These are phyloP conservation scores for Coniochaeta pulveracea DNA, from an alignment of 2,329 filamentous ascomycete genomes.

Conservation along the genomic window DNA sequence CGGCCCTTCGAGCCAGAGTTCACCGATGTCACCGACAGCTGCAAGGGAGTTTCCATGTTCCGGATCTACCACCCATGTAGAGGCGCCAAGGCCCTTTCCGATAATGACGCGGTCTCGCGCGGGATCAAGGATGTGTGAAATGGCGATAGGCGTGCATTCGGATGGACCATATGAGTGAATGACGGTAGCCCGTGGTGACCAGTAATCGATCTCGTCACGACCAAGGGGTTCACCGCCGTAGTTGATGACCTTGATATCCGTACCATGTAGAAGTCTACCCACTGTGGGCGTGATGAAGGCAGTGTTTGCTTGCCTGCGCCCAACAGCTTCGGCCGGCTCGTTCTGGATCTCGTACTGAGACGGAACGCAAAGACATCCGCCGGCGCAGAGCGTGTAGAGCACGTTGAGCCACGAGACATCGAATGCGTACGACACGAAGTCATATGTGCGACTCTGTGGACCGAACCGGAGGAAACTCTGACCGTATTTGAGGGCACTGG, in stretches of 20 bases:
- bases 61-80: constrained; percentile 16
- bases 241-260: no score
- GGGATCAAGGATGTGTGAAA: not conserved
- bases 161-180: not conserved
- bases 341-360: constrained; percentile 1
- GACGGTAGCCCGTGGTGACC: not conserved
- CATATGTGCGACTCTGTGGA: not conserved
- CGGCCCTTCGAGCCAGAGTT: constrained; percentile 11
- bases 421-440: constrained; percentile 2
- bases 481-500: not conserved
- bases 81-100: constrained; percentile 8
- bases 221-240: not conserved
- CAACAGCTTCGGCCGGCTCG: no score
- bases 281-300: constrained; percentile 3
- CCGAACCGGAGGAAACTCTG: not conserved
- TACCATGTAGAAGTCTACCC: not conserved
- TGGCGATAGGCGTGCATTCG: not conserved
- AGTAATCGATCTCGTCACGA: not conserved
- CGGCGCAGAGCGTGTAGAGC: not conserved
- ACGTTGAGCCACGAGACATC: constrained; percentile 1
- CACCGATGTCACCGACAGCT: constrained; percentile 10
- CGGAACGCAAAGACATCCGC: constrained; percentile 1
- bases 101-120: constrained; percentile 6
- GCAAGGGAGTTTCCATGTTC: constrained; percentile 10
- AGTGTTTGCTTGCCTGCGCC: not conserved